A percentile compares a stretch with the other conserved stretches of the same genome.
Conservation (phyloP, 2,329 filamentous ascomycete genomes). For the Verticillium isaacii region DNA sequence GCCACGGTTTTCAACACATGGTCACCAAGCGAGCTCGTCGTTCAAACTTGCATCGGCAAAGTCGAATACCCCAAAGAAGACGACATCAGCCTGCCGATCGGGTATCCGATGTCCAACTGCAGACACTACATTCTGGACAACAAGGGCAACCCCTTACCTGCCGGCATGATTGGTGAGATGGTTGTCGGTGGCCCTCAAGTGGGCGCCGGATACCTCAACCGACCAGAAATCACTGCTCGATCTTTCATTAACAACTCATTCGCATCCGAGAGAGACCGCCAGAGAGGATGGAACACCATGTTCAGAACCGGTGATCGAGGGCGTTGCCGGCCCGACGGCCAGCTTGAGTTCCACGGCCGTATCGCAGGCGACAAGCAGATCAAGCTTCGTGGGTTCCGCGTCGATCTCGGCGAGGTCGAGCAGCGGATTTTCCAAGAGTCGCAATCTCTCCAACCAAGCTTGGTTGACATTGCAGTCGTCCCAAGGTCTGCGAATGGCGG, state of each 20-base stretch:
- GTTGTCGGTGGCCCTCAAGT: conserved; percentile 37
- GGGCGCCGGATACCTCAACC: conserved; percentile 32
- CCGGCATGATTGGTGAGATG: conserved; percentile 35
- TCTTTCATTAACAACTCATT: conserved; percentile 14
- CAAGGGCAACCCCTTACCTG: conserved; percentile 21
- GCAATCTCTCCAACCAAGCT: conserved; percentile 7
- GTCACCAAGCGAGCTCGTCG: conserved; percentile 17
- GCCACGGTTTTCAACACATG: conserved; percentile 17
- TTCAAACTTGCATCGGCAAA: conserved; percentile 16
- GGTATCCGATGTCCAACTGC: conserved; percentile 20
- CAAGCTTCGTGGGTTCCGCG: conserved; percentile 24
- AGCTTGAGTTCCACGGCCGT: conserved; percentile 32
- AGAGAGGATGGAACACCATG: conserved; percentile 26
- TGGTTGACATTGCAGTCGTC: conserved; percentile 15
- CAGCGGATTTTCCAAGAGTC: conserved; percentile 15
- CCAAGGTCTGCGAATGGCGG: conserved; percentile 12
- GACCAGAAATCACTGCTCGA: conserved; percentile 10
- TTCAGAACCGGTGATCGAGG: conserved; percentile 37
- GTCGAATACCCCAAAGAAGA: conserved; percentile 12
- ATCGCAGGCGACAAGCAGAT: conserved; percentile 31
- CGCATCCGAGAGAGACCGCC: conserved; percentile 16
- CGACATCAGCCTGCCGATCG: conserved; percentile 14
- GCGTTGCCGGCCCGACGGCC: conserved; percentile 26
- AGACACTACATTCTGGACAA: conserved; percentile 33
- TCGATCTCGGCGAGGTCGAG: conserved; percentile 35